Base-by-base conservation (phyloP, 768 basidiomycete species). In the Kwoniella europaea region DNA sequence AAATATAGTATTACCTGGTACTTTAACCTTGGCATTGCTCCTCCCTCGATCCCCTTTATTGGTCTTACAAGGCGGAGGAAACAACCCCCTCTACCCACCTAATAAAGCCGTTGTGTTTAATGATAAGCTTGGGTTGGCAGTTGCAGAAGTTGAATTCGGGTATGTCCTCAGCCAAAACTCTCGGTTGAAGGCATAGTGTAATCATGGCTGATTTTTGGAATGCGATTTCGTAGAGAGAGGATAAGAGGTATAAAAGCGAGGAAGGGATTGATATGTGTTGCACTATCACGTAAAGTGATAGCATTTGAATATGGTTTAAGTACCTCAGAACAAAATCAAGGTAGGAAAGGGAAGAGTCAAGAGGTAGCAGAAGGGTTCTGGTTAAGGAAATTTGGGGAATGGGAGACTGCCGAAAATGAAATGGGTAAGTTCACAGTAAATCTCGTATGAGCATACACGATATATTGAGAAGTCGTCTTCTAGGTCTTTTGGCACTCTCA, bases 101-200 rank as follows among this genome's bases (percentile, higher is more conserved):
- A 84, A 84, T 77, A 84, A 84, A 67, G 78, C 78, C 6, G 72
- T 84, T 20, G 67, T 84, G 3, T 83, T 76, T 57, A 74, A 84
- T 70, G 83, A 84, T 67, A 70, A 69, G 54, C 65, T 80, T 0
- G 78, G 77, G 2, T 12, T 57, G 10, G 71, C 79, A 12, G 65
- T 79, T 15, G 79, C 78, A 3, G 78, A 82, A 69, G 68, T 79
- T 4, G 79, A 82, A 67, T 82, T 80, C 63, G 74, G 76, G 77
- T 82, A 44, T 29, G 73, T 71, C 29, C 27, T 4, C 18, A 60
- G 20, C 56, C n/a, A 24, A 4, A 13, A 15, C 27, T 2, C 6
- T 1, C 44, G 20, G 15, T 12, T 58, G 27, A 67, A 27, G 54
- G 10, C n/a, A 15, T 59, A 6, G 12, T 61, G 20, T 61, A 24